phyloP scores from a whole-genome alignment of 2,329 filamentous ascomycete genomes.

The Talaromyces amestolkiae region DNA sequence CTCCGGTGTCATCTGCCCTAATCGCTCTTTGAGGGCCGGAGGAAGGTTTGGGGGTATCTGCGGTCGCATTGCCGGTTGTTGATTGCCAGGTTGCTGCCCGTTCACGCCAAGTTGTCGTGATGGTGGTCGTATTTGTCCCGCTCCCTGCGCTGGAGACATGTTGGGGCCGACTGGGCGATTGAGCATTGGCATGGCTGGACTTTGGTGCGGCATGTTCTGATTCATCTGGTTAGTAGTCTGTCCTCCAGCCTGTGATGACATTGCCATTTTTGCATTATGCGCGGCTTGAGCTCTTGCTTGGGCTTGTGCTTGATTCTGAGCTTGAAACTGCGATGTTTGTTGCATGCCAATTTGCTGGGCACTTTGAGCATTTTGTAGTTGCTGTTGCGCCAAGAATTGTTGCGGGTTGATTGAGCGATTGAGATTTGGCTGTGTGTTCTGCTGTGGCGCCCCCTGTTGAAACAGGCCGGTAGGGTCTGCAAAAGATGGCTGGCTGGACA shows the following conservation, averaged over 20 bases:
- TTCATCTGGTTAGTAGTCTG: conserved; percentile 42
- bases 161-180: conserved; percentile 44
- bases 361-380: conserved; percentile 34
- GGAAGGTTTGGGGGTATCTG: conserved; percentile 37
- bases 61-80: conserved; percentile 34
- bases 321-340: conserved; percentile 37
- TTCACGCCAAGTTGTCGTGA: conserved; percentile 35
- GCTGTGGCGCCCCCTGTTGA: conserved; percentile 33
- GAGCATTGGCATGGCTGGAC: conserved; percentile 42
- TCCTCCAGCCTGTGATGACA: conserved; percentile 44
- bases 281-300: conserved; percentile 41
- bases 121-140: conserved; percentile 34
- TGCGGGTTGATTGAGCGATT: conserved; percentile 41
- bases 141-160: conserved; percentile 37
- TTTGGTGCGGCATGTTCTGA: conserved; percentile 41
- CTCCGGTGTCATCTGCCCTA: conserved; percentile 36
- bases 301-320: conserved; percentile 17
- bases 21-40: conserved; percentile 34
- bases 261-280: conserved; percentile 46
- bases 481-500: conserved; percentile 40
- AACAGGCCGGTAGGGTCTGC: conserved; percentile 44
- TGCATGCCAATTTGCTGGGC: conserved; percentile 42
- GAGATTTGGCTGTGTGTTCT: conserved; percentile 40
- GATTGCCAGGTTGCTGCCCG: conserved; percentile 27
- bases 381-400: conserved; percentile 43